Percentiles rank a stretch among this genome's conserved stretches.
Evolutionary conservation across 306 rosid genomes (phyloP).

Genomic region (Prinsepia uniflora): DNA sequence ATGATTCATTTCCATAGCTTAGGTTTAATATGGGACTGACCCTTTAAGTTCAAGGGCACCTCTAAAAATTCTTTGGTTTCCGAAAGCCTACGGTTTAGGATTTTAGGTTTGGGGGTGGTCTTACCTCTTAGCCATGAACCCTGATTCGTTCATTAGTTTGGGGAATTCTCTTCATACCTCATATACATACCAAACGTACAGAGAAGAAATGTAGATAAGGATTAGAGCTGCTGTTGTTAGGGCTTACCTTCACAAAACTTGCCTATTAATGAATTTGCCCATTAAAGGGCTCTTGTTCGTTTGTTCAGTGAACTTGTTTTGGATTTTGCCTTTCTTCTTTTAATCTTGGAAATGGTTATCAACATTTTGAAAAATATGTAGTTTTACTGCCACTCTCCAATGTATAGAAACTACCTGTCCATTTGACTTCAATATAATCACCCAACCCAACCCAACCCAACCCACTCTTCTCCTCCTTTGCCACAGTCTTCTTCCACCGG

Average conservation of each 20-base stretch:
- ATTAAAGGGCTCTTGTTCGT: neutral
- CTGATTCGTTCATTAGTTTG: neutral
- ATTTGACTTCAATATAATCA: no score
- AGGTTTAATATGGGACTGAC: neutral
- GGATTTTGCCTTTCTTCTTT: neutral
- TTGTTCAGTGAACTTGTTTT: neutral
- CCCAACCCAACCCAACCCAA: no score
- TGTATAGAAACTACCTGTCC: no score
- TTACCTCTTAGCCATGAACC: neutral
- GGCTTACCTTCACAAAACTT: neutral
- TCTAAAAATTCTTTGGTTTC: neutral
- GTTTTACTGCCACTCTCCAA: no score
- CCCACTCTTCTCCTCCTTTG: no score
- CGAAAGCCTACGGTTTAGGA: neutral
- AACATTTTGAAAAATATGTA: neutral
- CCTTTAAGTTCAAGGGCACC: neutral
- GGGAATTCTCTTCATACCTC: neutral
- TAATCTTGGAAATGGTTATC: neutral
- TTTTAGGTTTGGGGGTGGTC: neutral
- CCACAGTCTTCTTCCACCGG: no score
- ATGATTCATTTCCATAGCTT: neutral
- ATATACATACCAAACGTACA: neutral
- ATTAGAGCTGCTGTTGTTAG: neutral
- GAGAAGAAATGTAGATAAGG: neutral
- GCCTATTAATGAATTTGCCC: neutral